Conservation (phyloP, 192 early-diverging fungal species). For the Coemansia sp. region DNA sequence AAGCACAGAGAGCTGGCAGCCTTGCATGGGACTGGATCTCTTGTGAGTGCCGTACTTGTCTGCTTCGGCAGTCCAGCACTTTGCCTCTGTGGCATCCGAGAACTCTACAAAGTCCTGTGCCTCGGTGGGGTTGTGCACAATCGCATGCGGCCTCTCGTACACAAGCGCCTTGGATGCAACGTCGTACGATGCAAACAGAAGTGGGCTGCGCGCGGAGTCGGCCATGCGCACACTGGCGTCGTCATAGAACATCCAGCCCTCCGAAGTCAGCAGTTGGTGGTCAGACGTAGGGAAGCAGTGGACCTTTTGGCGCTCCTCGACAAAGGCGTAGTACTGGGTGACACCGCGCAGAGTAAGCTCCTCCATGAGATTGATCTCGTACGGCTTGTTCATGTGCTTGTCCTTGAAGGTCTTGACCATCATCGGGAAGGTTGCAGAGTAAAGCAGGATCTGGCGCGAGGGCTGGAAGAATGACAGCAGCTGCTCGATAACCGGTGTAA, state of each 20-base stretch:
- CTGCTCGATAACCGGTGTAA: constrained; percentile 97
- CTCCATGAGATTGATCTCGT: constrained; percentile 99
- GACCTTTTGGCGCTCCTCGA: constrained; percentile 98
- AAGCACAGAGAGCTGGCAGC: constrained; percentile 16
- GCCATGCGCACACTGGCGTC: constrained; percentile 24
- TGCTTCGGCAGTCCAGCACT: not conserved
- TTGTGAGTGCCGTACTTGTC: not conserved
- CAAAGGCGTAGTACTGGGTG: constrained; percentile 99
- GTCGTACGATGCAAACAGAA: constrained; percentile 35
- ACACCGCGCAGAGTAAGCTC: constrained; percentile 97
- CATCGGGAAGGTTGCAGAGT: constrained; percentile 96
- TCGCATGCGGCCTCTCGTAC: constrained; percentile 20
- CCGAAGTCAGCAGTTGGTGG: constrained; percentile 58
- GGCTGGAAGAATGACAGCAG: constrained; percentile 86
- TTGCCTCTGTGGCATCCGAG: constrained; percentile 14
- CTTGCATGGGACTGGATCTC: not conserved
- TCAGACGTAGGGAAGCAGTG: constrained; percentile 62
- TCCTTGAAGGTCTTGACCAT: constrained; percentile 98
- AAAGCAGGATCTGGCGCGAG: constrained; percentile 93
- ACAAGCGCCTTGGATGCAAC: constrained; percentile 20
- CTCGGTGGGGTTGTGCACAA: constrained; percentile 25
- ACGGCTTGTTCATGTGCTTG: constrained; percentile 91
- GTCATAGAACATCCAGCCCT: constrained; percentile 36
- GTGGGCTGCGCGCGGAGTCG: constrained; percentile 7
- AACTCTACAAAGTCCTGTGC: constrained; percentile 34